phyloP scores from a whole-genome alignment of 441 rosid genomes.

The Monsonia emarginata region DNA sequence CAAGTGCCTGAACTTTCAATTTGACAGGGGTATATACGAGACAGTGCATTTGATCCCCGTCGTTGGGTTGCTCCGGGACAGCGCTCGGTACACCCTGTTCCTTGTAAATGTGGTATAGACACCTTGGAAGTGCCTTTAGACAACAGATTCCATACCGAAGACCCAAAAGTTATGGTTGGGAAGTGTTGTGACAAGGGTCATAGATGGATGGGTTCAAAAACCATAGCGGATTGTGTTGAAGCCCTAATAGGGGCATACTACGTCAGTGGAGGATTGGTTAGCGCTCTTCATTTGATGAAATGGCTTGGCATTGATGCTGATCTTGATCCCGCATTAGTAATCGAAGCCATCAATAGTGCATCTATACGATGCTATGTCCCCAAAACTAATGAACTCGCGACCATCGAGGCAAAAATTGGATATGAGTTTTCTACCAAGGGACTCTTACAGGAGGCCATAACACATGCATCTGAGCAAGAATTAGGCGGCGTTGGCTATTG shows the following conservation, averaged over 20 bases:
- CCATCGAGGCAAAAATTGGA: conserved; percentile 54
- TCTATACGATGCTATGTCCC: conserved; percentile 37
- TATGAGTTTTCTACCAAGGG: conserved; percentile 54
- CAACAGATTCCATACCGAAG: conserved; percentile 40
- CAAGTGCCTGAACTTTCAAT: conserved; percentile 14
- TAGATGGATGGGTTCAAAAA: conserved; percentile 80
- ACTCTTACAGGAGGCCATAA: conserved; percentile 71
- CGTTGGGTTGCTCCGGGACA: conserved; percentile 96
- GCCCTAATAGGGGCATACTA: conserved; percentile 80
- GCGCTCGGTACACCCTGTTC: conserved; percentile 33
- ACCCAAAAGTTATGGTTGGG: conserved; percentile 41
- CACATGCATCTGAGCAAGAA: conserved; percentile 53
- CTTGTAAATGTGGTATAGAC: conserved; percentile 61
- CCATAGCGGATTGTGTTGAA: conserved; percentile 82
- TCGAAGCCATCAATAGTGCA: conserved; percentile 39
- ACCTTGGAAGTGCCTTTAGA: conserved; percentile 68
- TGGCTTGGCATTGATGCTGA: conserved; percentile 66
- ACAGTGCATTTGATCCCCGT: conserved; percentile 73
- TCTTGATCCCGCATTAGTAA: conserved; percentile 33
- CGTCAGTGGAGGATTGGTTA: conserved; percentile 53
- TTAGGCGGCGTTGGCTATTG: conserved; percentile 38
- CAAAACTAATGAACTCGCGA: conserved; percentile 34
- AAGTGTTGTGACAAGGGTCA: conserved; percentile 72
- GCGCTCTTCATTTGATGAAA: conserved; percentile 62
- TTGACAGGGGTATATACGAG: conserved; percentile 68